Evolutionary conservation across 305 asterid genomes (phyloP).

Genomic region (Fraxinus angustifolia): DNA sequence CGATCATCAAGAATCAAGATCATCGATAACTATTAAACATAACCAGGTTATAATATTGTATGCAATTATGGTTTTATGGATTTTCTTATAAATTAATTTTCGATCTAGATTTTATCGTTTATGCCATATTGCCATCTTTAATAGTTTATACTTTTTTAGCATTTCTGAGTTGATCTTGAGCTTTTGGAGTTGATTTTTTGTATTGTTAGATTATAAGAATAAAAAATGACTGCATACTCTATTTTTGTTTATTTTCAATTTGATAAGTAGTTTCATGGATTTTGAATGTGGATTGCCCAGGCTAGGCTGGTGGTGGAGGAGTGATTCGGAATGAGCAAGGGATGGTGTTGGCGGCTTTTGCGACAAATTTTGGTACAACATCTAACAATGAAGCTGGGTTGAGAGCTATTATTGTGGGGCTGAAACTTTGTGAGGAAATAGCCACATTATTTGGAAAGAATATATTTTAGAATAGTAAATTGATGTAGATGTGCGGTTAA

Average conservation of each 20-base stretch:
- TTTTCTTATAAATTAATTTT: too few relatives aligned
- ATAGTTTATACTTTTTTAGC: too few relatives aligned
- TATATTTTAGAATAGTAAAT: too few relatives aligned
- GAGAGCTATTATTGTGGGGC: not conserved
- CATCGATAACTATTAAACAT: not conserved
- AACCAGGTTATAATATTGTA: not conserved
- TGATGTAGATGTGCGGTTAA: too few relatives aligned
- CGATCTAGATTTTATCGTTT: not conserved
- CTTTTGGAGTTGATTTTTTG: not conserved
- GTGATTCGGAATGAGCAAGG: not conserved
- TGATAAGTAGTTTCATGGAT: not conserved
- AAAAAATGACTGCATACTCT: not conserved
- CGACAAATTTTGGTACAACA: not conserved
- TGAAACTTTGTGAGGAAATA: not conserved
- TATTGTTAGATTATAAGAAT: too few relatives aligned
- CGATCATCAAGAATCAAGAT: not conserved
- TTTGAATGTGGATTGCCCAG: not conserved
- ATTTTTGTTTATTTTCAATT: not conserved
- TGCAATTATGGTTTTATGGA: not conserved
- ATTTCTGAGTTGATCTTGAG: not conserved
- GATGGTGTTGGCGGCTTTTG: too few relatives aligned
- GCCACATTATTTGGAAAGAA: not conserved
- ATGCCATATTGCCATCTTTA: too few relatives aligned
- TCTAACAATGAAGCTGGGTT: not conserved
- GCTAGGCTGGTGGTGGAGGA: not conserved